Evolutionary conservation across 164 flowering plant species (phyloP).

Genomic region (Sedum album): DNA sequence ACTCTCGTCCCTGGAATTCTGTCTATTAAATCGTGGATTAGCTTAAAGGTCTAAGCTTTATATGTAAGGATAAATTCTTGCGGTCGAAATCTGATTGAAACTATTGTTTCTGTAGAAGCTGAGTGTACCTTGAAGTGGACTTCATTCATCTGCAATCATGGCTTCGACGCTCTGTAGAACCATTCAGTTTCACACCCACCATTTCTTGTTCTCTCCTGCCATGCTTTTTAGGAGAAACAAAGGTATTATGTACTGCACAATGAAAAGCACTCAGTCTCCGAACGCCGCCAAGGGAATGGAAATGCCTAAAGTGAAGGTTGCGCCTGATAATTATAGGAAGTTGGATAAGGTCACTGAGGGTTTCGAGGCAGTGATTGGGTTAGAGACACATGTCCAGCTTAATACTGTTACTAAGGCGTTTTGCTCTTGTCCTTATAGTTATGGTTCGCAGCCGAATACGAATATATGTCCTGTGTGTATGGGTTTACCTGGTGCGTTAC

Average conservation of each 20-base stretch:
- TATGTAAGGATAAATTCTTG: background rate
- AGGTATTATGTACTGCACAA: constrained; percentile 34
- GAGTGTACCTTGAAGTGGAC: background rate
- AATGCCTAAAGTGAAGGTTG: constrained; percentile 17
- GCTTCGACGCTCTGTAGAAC: constrained; percentile 56
- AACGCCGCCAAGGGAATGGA: constrained; percentile 29
- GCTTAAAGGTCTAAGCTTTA: background rate
- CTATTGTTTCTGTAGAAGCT: background rate
- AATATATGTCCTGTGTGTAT: constrained; percentile 79
- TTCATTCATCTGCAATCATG: constrained; percentile 21
- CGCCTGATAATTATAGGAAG: constrained; percentile 17
- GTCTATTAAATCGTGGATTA: background rate
- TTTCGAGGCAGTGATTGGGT: constrained; percentile 81
- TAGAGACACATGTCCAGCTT: constrained; percentile 93
- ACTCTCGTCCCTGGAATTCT: background rate
- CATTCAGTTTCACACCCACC: constrained; percentile 22
- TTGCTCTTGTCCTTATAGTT: constrained; percentile 66
- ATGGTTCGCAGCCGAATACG: constrained; percentile 80
- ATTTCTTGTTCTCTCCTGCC: constrained; percentile 30
- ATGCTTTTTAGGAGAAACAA: constrained; percentile 29
- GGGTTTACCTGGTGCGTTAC: constrained; percentile 92
- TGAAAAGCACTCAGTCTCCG: constrained; percentile 29
- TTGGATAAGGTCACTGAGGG: constrained; percentile 33
- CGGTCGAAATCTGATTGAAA: background rate
- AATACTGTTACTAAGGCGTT: constrained; percentile 80